phyloP scores from a whole-genome alignment of 1,284 basidiomycete genomes.

The Inonotus hispidus region DNA sequence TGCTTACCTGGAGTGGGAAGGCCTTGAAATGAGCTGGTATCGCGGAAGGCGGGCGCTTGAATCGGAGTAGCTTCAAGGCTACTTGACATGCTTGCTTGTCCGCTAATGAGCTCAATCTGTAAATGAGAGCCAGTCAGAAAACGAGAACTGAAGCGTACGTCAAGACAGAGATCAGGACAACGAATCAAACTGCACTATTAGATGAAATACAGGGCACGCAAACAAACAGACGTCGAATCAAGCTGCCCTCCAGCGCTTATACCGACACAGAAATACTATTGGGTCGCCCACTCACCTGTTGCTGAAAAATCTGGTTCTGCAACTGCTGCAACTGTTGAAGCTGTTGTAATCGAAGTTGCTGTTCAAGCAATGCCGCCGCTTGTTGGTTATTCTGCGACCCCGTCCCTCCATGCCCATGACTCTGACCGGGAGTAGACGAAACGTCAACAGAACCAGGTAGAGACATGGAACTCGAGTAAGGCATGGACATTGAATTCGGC shows the following conservation, averaged over 20 bases:
- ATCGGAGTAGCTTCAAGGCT: constrained; percentile 29
- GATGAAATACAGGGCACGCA: not conserved
- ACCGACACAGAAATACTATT: no score
- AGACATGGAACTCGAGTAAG: not conserved
- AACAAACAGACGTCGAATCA: not conserved
- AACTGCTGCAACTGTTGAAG: constrained; percentile 73
- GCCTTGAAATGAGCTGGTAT: constrained; percentile 41
- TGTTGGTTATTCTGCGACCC: not conserved
- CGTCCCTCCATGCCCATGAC: not conserved
- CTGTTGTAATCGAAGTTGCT: constrained; percentile 67
- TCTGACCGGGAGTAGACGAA: not conserved
- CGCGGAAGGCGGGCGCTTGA: constrained; percentile 21
- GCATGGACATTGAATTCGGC: not conserved
- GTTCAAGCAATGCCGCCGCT: constrained; percentile 37
- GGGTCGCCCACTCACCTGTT: constrained; percentile 51
- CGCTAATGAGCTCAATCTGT: constrained; percentile 70
- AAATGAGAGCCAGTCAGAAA: constrained; percentile 10
- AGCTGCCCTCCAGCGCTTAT: not conserved
- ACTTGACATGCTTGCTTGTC: constrained; percentile 38
- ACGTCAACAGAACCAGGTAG: not conserved
- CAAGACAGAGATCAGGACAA: no score
- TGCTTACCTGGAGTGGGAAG: constrained; percentile 67
- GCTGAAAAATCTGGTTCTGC: constrained; percentile 78
- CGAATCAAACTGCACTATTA: no score
- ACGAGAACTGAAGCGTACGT: not conserved